phyloP scores from a whole-genome alignment of 2,329 filamentous ascomycete genomes.

The Colletotrichum spinosum region DNA sequence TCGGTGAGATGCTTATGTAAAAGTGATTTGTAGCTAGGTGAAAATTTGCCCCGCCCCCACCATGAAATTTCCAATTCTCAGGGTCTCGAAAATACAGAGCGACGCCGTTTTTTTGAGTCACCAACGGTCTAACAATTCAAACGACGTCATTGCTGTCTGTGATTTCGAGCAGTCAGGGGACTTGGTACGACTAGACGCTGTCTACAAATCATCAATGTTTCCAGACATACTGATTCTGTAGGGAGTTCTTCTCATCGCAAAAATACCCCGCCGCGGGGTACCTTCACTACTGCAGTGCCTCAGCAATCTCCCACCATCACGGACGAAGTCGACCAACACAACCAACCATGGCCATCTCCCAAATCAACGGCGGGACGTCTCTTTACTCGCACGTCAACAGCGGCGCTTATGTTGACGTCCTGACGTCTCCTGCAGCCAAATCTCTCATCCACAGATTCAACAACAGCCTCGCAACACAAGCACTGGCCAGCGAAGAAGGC shows the following conservation, averaged over 20 bases:
- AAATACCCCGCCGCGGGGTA: slow-evolving; percentile 35
- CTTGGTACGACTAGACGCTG: too few relatives aligned
- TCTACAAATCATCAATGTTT: not conserved
- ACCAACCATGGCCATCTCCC: slow-evolving; percentile 13
- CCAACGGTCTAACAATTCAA: not conserved
- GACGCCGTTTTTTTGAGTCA: slow-evolving; percentile 20
- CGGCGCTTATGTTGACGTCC: slow-evolving; percentile 31
- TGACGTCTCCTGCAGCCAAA: slow-evolving; percentile 18
- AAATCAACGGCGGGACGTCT: not conserved
- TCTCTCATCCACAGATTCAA: slow-evolving; percentile 20
- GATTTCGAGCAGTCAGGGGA: too few relatives aligned
- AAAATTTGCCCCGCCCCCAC: slow-evolving; percentile 40
- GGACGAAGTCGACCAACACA: not conserved
- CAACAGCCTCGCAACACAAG: slow-evolving; percentile 11
- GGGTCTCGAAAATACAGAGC: slow-evolving; percentile 11
- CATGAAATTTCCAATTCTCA: slow-evolving; percentile 38
- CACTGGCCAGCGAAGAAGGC: not conserved
- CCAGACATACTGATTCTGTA: not conserved
- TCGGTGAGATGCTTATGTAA: slow-evolving; percentile 38
- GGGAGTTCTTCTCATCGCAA: not conserved
- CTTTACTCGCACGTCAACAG: slow-evolving; percentile 7
- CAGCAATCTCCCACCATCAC: not conserved
- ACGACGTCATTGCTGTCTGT: not conserved
- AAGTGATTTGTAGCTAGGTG: slow-evolving; percentile 12
- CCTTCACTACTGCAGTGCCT: slow-evolving; percentile 10